Evolutionary conservation across 345 rosid species (phyloP).

Genomic region (Eucalyptus viminalis): DNA sequence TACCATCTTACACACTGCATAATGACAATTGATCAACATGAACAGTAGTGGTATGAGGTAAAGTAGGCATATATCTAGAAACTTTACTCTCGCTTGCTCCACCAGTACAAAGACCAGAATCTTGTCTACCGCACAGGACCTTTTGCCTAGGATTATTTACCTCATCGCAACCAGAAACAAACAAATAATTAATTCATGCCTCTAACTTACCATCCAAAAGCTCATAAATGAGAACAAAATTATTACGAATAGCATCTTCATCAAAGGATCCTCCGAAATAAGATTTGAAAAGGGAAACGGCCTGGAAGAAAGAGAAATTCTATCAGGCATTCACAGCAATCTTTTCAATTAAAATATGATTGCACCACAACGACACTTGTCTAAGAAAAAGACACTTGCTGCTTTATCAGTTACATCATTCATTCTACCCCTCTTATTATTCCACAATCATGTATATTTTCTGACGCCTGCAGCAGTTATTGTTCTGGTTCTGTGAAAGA

Average conservation of each 20-base stretch:
- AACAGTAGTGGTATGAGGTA: not conserved
- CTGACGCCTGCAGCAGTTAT: not conserved
- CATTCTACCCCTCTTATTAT: not conserved
- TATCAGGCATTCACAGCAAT: not conserved
- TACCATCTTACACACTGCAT: not conserved
- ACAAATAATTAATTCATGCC: not conserved
- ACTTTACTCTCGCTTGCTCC: not conserved
- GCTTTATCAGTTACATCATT: not conserved
- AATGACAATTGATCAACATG: not conserved
- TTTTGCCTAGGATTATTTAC: not conserved
- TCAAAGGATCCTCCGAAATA: constrained; percentile 99
- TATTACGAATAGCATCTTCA: constrained; percentile 94
- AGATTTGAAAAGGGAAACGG: constrained; percentile 91
- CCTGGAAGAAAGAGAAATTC: constrained; percentile 27
- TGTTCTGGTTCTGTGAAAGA: not conserved
- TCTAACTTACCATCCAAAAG: constrained; percentile 70
- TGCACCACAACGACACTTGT: not conserved
- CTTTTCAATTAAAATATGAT: not conserved
- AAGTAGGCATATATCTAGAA: not conserved
- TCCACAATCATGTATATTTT: not conserved
- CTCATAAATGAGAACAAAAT: constrained; percentile 95
- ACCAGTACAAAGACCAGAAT: not conserved
- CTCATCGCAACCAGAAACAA: not conserved
- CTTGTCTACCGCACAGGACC: not conserved
- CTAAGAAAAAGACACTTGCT: not conserved